A percentile compares a stretch with the other conserved stretches of the same genome.
Conservation (phyloP, 768 basidiomycete species). For the Tubosaeta sp. region DNA sequence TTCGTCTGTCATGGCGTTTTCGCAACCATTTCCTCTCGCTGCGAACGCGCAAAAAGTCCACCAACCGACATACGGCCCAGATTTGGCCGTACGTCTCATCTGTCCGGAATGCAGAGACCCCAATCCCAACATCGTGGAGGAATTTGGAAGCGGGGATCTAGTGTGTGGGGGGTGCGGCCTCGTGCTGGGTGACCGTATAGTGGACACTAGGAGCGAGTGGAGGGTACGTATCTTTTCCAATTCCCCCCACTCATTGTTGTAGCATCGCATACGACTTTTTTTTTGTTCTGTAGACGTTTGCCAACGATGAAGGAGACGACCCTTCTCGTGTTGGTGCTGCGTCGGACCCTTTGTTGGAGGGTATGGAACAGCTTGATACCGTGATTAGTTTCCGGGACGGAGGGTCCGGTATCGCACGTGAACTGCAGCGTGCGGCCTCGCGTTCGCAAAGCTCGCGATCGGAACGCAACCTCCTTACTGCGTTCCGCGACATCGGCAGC, state of each 20-base stretch:
- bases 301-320: constrained; percentile 98
- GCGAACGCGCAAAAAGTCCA: constrained; percentile 44
- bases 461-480: constrained; percentile 80
- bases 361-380: constrained; percentile 91
- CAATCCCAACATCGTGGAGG: constrained; percentile 92
- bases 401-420: constrained; percentile 85
- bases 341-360: constrained; percentile 88
- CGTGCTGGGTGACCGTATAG: constrained; percentile 92
- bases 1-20: constrained; percentile 50
- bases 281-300: constrained; percentile 75
- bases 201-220: constrained; percentile 99
- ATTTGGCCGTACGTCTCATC: constrained; percentile 83
- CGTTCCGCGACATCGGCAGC: constrained; percentile 86
- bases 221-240: constrained; percentile 55
- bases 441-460: constrained; percentile 74
- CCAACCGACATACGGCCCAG: constrained; percentile 68
- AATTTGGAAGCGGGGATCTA: constrained; percentile 96
- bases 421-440: constrained; percentile 89
- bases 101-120: constrained; percentile 96
- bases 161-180: constrained; percentile 93
- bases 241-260: background rate
- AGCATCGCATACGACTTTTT: constrained; percentile 21
- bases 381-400: constrained; percentile 95
- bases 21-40: constrained; percentile 79
- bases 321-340: constrained; percentile 99